phyloP scores from a whole-genome alignment of 2,329 filamentous ascomycete genomes.

The Arachnomyces sp. region DNA sequence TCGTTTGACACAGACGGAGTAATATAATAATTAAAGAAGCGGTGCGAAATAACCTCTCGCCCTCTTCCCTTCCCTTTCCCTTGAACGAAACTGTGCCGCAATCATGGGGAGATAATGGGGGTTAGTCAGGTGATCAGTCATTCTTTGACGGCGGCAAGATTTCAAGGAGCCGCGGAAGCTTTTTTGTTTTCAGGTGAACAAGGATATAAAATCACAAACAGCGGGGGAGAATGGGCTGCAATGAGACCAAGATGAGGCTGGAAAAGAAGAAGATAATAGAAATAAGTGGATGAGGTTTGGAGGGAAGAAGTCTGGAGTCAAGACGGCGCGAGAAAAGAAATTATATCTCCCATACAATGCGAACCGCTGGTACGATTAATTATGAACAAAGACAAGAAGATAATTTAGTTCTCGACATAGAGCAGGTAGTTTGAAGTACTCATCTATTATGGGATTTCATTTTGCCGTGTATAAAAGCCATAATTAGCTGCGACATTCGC shows the following conservation, averaged over 20 bases:
- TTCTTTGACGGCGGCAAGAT: conserved; percentile 5
- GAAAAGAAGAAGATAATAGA: conserved; percentile 8
- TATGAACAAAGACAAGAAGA: no score
- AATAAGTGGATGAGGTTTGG: conserved; percentile 11
- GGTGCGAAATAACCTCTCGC: no score
- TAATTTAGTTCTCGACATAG: no score
- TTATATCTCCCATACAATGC: no score
- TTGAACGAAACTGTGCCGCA: neutral
- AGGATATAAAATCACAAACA: conserved; percentile 10
- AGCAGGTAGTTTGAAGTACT: no score
- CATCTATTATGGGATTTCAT: no score
- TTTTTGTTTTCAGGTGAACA: conserved; percentile 1
- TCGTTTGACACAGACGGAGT: neutral
- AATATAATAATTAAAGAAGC: neutral
- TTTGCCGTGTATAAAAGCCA: no score
- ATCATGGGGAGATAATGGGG: conserved; percentile 1
- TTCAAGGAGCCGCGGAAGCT: conserved; percentile 2
- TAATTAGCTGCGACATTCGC: no score
- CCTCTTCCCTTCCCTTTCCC: neutral
- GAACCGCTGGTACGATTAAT: no score
- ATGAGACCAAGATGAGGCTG: conserved; percentile 3
- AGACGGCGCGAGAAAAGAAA: no score
- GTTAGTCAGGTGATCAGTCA: neutral
- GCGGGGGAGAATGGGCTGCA: conserved; percentile 10
- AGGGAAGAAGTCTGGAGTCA: conserved; percentile 1